A percentile compares a stretch with the other conserved stretches of the same genome.
phyloP scores from a whole-genome alignment of 208 protist species.

The Wallacemonas sp. region DNA sequence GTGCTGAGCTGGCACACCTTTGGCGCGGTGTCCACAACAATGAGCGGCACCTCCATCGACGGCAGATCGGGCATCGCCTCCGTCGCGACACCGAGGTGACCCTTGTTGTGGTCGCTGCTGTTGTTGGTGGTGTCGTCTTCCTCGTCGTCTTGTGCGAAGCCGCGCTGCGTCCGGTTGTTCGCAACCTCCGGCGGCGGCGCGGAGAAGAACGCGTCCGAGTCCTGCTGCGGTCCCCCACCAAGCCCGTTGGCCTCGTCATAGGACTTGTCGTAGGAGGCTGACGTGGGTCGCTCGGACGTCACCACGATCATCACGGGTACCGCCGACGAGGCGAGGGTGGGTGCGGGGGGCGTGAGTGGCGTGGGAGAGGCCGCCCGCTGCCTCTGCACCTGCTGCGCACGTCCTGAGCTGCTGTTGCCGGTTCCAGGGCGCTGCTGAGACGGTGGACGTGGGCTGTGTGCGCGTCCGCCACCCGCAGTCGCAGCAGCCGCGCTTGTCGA shows the following conservation, averaged over 20 bases:
- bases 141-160: too few species aligned
- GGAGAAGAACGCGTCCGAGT: neutral
- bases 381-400: neutral
- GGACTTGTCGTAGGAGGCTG: too few species aligned
- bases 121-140: too few species aligned
- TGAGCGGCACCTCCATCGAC: slow-evolving; percentile 1
- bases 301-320: too few species aligned
- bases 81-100: neutral
- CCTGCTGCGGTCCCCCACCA: too few species aligned
- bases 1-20: slow-evolving; percentile 1
- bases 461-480: too few species aligned
- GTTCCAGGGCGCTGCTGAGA: neutral
- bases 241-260: too few species aligned
- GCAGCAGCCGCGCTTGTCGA: too few species aligned
- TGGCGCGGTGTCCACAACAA: neutral
- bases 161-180: slow-evolving; percentile 1
- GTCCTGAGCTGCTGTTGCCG: neutral
- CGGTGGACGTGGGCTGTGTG: slow-evolving; percentile 5
- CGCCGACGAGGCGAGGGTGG: neutral
- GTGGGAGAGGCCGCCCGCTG: neutral
- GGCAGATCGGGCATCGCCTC: neutral
- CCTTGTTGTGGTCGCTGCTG: too few species aligned
- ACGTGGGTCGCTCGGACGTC: too few species aligned
- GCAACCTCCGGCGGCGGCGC: neutral
- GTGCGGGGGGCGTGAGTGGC: slow-evolving; percentile 1